Base-by-base conservation (phyloP, 805 yeast genomes). In the Pichia thaimueangensis region DNA sequence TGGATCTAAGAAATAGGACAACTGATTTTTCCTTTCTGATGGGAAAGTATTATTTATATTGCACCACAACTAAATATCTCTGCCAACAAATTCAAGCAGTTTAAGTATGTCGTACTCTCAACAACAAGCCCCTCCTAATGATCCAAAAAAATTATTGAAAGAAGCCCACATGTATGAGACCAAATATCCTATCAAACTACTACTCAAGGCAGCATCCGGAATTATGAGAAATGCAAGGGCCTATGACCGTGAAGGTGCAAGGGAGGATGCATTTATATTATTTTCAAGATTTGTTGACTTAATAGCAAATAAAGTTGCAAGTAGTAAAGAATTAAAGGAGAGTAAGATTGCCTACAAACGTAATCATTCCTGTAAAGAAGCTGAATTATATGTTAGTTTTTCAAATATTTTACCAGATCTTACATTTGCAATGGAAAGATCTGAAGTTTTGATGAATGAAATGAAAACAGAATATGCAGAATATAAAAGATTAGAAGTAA, bases 201-300 rank as follows among this genome's bases (percentile, higher is more conserved):
- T 86, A 71, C 52, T 80, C 24, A 70, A 80, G 43, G 71, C 80
- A 37, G 78, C 73, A 40, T 66, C 60, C 35, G 70, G 69, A 15
- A 63, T 71, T 51, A 61, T 62, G 48, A 68, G 63, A 56, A 80
- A 56, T 62, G 77, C 79, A 0, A 62, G 64, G 24, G 58, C 70
- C 17, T 76, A 69, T 56, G 65, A 64, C 16, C 56, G 59, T 17
- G 74, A 69, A 33, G 63, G 66, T 13, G 64, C 71, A 23, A 54
- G 62, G 32, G 70, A 68, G 32, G 74, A 72, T 45, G 76, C 86
- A 0, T 82, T 73, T 52, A 58, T 77, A 24, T 60, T 78, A 42
- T 79, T 78, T 52, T 61, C 73, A 35, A 60, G 88, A 43, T 80
- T 76, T 50, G 70, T 80, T 19, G 85, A 82, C 45, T 62, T 78